phyloP scores from a whole-genome alignment of 2,329 filamentous ascomycete species.

The Rhynchosporium graminicola region DNA sequence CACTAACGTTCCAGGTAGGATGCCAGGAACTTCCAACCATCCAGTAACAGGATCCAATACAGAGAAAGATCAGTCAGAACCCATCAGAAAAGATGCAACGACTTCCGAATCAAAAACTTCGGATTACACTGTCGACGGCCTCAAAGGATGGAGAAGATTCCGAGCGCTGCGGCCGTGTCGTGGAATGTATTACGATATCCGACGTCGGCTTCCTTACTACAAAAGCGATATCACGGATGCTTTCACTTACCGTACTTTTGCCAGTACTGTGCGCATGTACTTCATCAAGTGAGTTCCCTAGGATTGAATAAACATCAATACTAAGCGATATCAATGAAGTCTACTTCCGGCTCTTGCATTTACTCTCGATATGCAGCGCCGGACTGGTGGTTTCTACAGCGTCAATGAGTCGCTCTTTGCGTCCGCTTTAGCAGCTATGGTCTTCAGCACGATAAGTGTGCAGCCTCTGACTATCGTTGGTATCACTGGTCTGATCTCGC shows the following conservation, averaged over 20 bases:
- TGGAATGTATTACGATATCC: constrained; percentile 18
- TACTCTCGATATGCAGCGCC: constrained; percentile 57
- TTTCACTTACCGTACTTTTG: constrained; percentile 54
- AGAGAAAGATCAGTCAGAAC: background rate
- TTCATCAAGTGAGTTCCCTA: constrained; percentile 51
- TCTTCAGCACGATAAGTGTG: constrained; percentile 53
- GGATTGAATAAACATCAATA: background rate
- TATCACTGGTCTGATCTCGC: constrained; percentile 54
- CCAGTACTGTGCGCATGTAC: constrained; percentile 58
- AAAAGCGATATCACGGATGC: constrained; percentile 57
- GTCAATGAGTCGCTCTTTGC: constrained; percentile 58
- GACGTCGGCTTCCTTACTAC: constrained; percentile 41
- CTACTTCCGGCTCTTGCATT: constrained; percentile 60
- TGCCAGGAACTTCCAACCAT: background rate
- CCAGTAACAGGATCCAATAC: background rate
- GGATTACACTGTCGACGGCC: constrained; percentile 13
- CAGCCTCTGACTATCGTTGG: constrained; percentile 60
- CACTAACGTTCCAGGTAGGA: background rate
- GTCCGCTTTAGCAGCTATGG: constrained; percentile 55
- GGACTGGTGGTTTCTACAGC: constrained; percentile 55
- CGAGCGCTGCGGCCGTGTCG: constrained; percentile 13
- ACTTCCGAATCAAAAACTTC: background rate
- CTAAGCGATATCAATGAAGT: constrained; percentile 33
- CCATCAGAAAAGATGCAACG: background rate
- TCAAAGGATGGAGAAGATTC: constrained; percentile 16